Conservation (phyloP, 176 grass and related monocot species). For the Eleusine coracana region DNA sequence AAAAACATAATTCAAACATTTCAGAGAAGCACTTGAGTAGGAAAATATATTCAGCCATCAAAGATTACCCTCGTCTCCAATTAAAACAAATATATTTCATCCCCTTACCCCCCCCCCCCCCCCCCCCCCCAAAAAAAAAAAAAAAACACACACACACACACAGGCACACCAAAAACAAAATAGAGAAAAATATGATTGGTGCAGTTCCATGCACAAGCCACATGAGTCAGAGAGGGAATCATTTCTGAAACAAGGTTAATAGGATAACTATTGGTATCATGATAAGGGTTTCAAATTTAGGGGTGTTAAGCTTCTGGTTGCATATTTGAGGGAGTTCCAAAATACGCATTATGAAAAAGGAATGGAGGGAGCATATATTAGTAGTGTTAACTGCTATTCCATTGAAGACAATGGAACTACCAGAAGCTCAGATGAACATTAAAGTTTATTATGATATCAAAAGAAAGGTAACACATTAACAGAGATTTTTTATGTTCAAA, state of each 20-base stretch:
- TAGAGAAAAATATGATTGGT: background rate
- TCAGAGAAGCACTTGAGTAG: background rate
- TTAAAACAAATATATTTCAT: background rate
- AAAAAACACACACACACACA: too few species aligned
- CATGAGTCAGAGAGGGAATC: background rate
- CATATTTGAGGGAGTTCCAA: constrained; percentile 11
- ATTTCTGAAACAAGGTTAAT: background rate
- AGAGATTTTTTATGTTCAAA: constrained; percentile 7
- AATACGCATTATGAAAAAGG: constrained; percentile 22
- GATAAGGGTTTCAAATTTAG: constrained; percentile 3
- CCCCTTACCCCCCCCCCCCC: background rate
- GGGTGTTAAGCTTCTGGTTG: constrained; percentile 1
- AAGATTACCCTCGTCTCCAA: background rate
- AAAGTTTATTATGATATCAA: background rate
- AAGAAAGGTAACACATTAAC: background rate
- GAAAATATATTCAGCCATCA: background rate
- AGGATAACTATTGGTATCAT: background rate
- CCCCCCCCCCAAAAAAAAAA: too few species aligned
- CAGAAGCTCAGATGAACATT: constrained; percentile 3
- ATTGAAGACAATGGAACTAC: background rate
- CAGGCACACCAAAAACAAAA: background rate
- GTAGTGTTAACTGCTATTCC: background rate
- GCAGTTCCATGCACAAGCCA: background rate
- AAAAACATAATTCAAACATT: background rate
- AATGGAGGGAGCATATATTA: background rate